Base-by-base conservation (phyloP, 2,329 filamentous ascomycete genomes). In the Cladophialophora exuberans region DNA sequence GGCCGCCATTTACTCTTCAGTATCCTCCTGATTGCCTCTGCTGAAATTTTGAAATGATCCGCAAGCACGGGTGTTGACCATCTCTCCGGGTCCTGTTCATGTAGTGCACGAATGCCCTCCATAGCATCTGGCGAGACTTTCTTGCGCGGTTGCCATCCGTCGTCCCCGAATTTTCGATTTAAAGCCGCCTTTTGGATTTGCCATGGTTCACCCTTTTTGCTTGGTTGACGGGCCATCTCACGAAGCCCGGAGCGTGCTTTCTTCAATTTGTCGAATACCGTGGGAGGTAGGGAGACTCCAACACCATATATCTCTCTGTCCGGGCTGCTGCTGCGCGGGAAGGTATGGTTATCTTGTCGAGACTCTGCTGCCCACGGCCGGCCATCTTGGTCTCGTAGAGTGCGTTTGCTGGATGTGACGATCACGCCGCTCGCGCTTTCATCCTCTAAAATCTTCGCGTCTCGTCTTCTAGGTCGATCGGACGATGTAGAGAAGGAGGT, bases 51-150 rank as follows among this genome's bases (percentile, higher is more conserved):
- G 72, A 97, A 99, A 64, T 90, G 84, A 1, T 84, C 68, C 0
- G 93, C 84, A 11, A 97, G 83, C 28, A 84, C 80, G 13, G 80
- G 72, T 0, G 88, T 95, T 3, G 87, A 88, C 74, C 91, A 97
- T 54, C 81, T 79, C 2, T 87, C 80, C 0, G 93, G 90, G 60
- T 90, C 87, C 64, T 90, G 85, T 22, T 81, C 76, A 70, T 97
- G 84, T 28, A 99, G 78, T 17, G 89, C 86, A 36, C 91, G 85
- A 64, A 99, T 96, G 36, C 91, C 92, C n/a, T 89, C 86, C 26
- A 97, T 78, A 1, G 92, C 90, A 71, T 97, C 93, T 0, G 94
- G 94, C 0, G 94, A 97, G 7, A 99, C 80, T 55, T 86, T 86
- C 72, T 96, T 97, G 44, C 83, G 81, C 25, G 94, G 93, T 23